Base-by-base conservation (phyloP, 176 grass and related monocot species). In the Cymbopogon citratus region DNA sequence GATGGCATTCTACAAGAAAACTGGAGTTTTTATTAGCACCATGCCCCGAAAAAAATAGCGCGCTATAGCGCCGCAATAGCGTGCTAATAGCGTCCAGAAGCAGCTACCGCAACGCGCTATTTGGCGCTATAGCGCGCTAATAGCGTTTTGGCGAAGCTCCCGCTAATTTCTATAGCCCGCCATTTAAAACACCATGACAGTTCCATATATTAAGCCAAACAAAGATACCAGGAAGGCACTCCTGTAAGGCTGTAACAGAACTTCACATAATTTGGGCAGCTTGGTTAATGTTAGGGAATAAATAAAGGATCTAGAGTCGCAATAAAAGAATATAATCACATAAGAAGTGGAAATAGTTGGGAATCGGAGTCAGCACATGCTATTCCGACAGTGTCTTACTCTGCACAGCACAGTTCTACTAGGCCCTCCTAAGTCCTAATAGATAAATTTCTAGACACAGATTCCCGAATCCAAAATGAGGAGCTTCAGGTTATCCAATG, bases 1-100 rank as follows among this genome's bases (percentile, higher is more conserved):
- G 52, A 66, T 73, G 57, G 28, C 76, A 73, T 29, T 67, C 77
- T 81, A 61, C 31, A 31, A 81, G 18, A 52, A 73, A 35, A 66
- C 29, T 74, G 23, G 69, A 7, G 29, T 45, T 41, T 66, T 73
- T 45, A 73, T 45, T 39, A 27, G 35, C 38, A 74, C 35, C 21
- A 79, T 73, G 44, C n/a, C n/a, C n/a, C n/a, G n/a, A n/a, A n/a
- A n/a, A n/a, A n/a, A n/a, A n/a, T n/a, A n/a, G n/a, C n/a, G n/a
- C n/a, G n/a, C n/a, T n/a, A n/a, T n/a, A n/a, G n/a, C n/a, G n/a
- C n/a, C n/a, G n/a, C n/a, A n/a, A n/a, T n/a, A n/a, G n/a, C n/a
- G n/a, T n/a, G n/a, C n/a, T n/a, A n/a, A n/a, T n/a, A n/a, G n/a
- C n/a, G n/a, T n/a, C n/a, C n/a, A n/a, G n/a, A n/a, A n/a, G n/a